These are phyloP conservation scores for Carex littledalei DNA, from an alignment of 176 grass and related monocot genomes.

Conservation along the genomic window DNA sequence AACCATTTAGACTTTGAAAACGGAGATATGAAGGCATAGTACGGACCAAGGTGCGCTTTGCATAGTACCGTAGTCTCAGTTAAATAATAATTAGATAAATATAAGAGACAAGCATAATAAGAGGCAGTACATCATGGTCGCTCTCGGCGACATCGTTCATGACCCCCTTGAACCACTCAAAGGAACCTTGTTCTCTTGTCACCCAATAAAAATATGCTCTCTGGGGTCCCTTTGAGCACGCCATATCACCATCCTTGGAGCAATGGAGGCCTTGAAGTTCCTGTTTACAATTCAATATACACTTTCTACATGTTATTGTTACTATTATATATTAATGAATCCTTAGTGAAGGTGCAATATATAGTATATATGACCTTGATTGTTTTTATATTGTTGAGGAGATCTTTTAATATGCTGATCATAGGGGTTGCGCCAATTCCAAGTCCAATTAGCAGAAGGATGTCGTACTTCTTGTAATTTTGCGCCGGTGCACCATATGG, in stretches of 20 bases:
- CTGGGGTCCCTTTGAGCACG: constrained; percentile 40
- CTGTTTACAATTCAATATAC: constrained; percentile 28
- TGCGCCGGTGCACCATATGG: constrained; percentile 74
- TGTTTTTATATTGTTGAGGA: constrained; percentile 59
- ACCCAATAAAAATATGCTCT: constrained; percentile 78
- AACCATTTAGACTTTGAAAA: too few species aligned
- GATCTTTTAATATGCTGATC: constrained; percentile 85
- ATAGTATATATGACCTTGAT: constrained; percentile 34
- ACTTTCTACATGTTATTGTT: not conserved
- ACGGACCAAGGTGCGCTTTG: too few species aligned
- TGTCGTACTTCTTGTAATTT: constrained; percentile 80
- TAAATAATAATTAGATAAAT: constrained; percentile 3
- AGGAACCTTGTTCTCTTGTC: constrained; percentile 75
- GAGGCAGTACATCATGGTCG: constrained; percentile 39
- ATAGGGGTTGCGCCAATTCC: constrained; percentile 78
- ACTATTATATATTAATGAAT: not conserved
- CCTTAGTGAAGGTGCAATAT: not conserved
- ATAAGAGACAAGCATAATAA: not conserved
- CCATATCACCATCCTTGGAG: constrained; percentile 25
- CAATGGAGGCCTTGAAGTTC: constrained; percentile 38
- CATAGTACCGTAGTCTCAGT: too few species aligned
- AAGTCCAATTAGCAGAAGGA: constrained; percentile 66
- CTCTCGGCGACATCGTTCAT: constrained; percentile 75
- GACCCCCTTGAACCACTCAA: constrained; percentile 85
- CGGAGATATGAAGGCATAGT: too few species aligned